Evolutionary conservation across 805 yeast genomes (phyloP).

Genomic region (Sungouiozyma ichnusensis): DNA sequence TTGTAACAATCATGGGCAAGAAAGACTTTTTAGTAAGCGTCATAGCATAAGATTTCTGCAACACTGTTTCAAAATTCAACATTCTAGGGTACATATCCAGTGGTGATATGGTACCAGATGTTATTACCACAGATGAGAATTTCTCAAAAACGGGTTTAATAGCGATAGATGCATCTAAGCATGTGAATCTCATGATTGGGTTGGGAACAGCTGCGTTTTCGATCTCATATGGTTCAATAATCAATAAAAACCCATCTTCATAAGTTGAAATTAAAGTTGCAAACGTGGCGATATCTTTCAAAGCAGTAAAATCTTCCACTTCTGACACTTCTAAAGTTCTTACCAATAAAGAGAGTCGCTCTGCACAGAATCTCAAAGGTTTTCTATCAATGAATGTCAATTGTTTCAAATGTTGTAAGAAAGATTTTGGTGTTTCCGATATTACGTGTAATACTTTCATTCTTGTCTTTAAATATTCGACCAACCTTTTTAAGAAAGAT

Average conservation of each 20-base stretch:
- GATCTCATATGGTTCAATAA: conserved; percentile 91
- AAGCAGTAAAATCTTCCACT: conserved; percentile 83
- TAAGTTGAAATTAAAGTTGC: conserved; percentile 94
- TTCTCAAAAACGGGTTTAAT: conserved; percentile 94
- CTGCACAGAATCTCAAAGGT: conserved; percentile 87
- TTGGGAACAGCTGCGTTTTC: conserved; percentile 94
- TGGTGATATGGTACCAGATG: conserved; percentile 97
- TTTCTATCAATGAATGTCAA: conserved; percentile 86
- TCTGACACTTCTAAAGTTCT: conserved; percentile 80
- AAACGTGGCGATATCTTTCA: conserved; percentile 92
- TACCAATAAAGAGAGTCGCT: conserved; percentile 77
- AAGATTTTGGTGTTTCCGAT: conserved; percentile 94
- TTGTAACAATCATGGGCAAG: conserved; percentile 90
- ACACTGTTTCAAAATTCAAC: conserved; percentile 86
- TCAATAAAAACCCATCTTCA: conserved; percentile 83
- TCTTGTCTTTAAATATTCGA: conserved; percentile 89
- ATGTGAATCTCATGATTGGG: conserved; percentile 85
- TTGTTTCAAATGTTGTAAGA: conserved; percentile 85
- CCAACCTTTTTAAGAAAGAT: conserved; percentile 82
- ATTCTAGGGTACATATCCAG: conserved; percentile 97
- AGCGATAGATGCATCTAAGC: conserved; percentile 96
- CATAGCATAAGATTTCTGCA: conserved; percentile 94
- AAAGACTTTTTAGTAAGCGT: conserved; percentile 86
- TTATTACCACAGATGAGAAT: conserved; percentile 84
- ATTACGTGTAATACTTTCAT: conserved; percentile 97